These are phyloP conservation scores for Colletotrichum sp. DNA, from an alignment of 2,329 filamentous ascomycete species.

Conservation along the genomic window DNA sequence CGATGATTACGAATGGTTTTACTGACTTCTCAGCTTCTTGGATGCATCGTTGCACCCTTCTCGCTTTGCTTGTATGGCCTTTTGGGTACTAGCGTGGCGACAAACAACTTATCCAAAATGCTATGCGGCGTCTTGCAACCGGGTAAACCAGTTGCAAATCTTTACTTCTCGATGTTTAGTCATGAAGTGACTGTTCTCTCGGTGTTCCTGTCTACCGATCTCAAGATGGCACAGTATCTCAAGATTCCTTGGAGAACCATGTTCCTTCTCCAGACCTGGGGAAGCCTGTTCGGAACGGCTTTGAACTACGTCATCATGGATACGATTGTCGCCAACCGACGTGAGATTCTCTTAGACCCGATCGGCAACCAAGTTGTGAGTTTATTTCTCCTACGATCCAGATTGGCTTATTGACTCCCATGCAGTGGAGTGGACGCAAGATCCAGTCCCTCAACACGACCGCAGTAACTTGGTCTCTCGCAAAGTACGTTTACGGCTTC, in stretches of 20 bases:
- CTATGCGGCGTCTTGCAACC: slow-evolving; percentile 53
- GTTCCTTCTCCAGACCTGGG: slow-evolving; percentile 63
- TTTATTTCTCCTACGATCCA: too few relatives aligned
- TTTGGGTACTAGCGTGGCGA: slow-evolving; percentile 13
- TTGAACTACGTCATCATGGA: slow-evolving; percentile 53
- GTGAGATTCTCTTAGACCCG: slow-evolving; percentile 37
- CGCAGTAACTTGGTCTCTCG: slow-evolving; percentile 30
- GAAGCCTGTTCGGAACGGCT: slow-evolving; percentile 44
- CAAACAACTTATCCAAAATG: slow-evolving; percentile 46
- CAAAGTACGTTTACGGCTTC: slow-evolving; percentile 26
- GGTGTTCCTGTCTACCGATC: slow-evolving; percentile 49
- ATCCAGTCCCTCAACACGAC: slow-evolving; percentile 50
- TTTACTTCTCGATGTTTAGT: slow-evolving; percentile 47
- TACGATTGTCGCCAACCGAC: slow-evolving; percentile 47
- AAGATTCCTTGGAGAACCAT: slow-evolving; percentile 70
- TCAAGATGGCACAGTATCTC: slow-evolving; percentile 78
- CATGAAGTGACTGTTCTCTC: slow-evolving; percentile 37
- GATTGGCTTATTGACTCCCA: too few relatives aligned
- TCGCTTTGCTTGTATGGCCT: slow-evolving; percentile 18
- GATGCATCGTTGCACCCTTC: slow-evolving; percentile 16
- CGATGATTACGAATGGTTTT: rapidly evolving
- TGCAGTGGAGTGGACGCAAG: slow-evolving; percentile 49
- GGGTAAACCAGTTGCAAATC: slow-evolving; percentile 42
- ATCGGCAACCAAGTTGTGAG: slow-evolving; percentile 18
- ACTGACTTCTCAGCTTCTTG: neutral